Evolutionary conservation across 2,329 filamentous ascomycete genomes (phyloP).

Genomic region (Aureobasidium sp.): DNA sequence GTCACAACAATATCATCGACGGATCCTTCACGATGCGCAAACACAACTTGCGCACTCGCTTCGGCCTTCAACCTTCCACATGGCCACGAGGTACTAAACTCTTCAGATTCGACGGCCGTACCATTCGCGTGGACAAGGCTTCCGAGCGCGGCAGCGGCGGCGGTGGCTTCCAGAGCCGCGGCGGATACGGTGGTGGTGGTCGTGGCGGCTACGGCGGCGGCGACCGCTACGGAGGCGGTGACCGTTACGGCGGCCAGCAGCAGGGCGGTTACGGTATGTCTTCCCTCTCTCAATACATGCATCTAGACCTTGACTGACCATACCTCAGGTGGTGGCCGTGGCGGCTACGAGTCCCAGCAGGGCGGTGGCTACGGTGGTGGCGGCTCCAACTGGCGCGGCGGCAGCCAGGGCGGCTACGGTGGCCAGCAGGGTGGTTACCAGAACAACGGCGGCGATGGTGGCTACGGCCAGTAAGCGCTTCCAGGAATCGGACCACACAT

Average conservation of each 20-base stretch:
- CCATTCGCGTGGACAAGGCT: slow-evolving; percentile 92
- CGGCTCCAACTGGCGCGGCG: slow-evolving; percentile 17
- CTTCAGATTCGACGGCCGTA: slow-evolving; percentile 79
- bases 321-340: slow-evolving; percentile 17
- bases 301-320: background rate
- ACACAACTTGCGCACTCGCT: background rate
- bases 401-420: slow-evolving; percentile 20
- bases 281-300: background rate
- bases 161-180: slow-evolving; percentile 35
- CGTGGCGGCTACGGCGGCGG: slow-evolving; percentile 23
- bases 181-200: slow-evolving; percentile 27
- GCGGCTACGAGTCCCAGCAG: slow-evolving; percentile 15
- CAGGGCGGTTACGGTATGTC: slow-evolving; percentile 15
- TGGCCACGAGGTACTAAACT: background rate
- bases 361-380: slow-evolving; percentile 12
- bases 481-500: background rate
- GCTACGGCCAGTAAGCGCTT: slow-evolving; percentile 9
- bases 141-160: slow-evolving; percentile 65
- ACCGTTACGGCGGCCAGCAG: slow-evolving; percentile 19
- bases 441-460: slow-evolving; percentile 6
- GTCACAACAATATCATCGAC: slow-evolving; percentile 23
- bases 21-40: slow-evolving; percentile 10
- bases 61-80: background rate
- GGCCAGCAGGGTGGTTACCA: slow-evolving; percentile 12
- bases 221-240: slow-evolving; percentile 18